Percentiles rank a stretch among this genome's conserved stretches.
Evolutionary conservation across 176 grass and related monocot genomes (phyloP).

Genomic region (Carex scoparia): DNA sequence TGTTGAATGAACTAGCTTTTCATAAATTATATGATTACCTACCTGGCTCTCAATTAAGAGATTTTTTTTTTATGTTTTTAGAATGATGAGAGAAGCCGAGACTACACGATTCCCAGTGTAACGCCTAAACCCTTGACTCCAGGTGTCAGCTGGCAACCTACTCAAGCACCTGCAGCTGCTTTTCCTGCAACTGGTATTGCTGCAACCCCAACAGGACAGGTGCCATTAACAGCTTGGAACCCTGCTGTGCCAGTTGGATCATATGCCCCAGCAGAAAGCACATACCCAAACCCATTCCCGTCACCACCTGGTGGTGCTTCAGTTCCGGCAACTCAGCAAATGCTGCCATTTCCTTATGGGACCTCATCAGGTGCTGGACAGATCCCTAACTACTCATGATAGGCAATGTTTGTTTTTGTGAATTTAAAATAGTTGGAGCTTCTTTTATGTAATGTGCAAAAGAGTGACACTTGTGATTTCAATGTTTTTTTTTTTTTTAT

Average conservation of each 20-base stretch:
- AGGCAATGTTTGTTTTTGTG: neutral
- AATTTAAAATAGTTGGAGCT: neutral
- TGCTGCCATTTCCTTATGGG: neutral
- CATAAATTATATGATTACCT: neutral
- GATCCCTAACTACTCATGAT: neutral
- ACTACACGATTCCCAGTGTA: slow-evolving; percentile 62
- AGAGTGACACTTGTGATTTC: neutral
- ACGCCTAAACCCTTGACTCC: slow-evolving; percentile 30
- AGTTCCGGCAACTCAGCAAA: neutral
- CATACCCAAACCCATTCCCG: neutral
- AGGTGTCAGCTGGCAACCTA: slow-evolving; percentile 54
- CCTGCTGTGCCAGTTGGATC: slow-evolving; percentile 43
- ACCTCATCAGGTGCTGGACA: neutral
- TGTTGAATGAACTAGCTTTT: neutral
- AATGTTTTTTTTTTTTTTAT: neutral
- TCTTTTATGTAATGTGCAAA: neutral
- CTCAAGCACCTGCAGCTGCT: slow-evolving; percentile 35
- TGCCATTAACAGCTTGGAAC: slow-evolving; percentile 57
- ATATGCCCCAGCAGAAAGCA: slow-evolving; percentile 15
- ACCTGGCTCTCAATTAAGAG: neutral
- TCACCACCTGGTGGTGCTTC: neutral
- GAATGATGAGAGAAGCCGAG: slow-evolving; percentile 79
- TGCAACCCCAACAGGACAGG: slow-evolving; percentile 15
- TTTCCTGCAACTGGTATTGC: slow-evolving; percentile 32
- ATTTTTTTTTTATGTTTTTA: slow-evolving; percentile 43